Conservation (phyloP, 208 protist genomes). For the Blechomonas ayalai region DNA sequence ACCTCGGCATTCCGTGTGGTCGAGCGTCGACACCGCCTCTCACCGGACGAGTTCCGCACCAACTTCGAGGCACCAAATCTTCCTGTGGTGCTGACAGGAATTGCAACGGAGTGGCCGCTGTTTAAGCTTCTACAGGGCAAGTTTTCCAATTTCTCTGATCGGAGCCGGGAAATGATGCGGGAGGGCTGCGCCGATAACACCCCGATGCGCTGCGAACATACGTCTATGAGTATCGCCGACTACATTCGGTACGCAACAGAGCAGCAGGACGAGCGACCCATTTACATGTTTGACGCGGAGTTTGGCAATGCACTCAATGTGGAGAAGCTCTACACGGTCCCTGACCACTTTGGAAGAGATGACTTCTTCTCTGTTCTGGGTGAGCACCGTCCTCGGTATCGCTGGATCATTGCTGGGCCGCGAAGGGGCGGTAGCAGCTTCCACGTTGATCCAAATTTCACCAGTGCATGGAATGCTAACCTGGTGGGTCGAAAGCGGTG, state of each 20-base stretch:
- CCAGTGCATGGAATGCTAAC: conserved; percentile 86
- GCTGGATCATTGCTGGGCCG: conserved; percentile 88
- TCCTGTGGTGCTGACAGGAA: conserved; percentile 67
- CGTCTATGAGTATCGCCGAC: conserved; percentile 74
- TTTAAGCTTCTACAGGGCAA: conserved; percentile 61
- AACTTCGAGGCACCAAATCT: conserved; percentile 59
- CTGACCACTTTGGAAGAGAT: conserved; percentile 65
- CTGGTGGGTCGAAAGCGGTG: conserved; percentile 83
- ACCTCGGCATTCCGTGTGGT: conserved; percentile 60
- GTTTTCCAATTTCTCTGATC: conserved; percentile 50
- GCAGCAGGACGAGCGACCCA: conserved; percentile 80
- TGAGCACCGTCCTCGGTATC: conserved; percentile 62
- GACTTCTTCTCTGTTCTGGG: conserved; percentile 81
- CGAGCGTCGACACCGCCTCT: conserved; percentile 38
- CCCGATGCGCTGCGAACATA: conserved; percentile 83
- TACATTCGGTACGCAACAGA: conserved; percentile 75
- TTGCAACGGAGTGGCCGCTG: conserved; percentile 78
- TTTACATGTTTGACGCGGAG: conserved; percentile 89
- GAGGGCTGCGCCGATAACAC: conserved; percentile 21
- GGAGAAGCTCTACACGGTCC: conserved; percentile 71
- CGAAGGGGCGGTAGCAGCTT: conserved; percentile 77
- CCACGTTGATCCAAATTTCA: conserved; percentile 87
- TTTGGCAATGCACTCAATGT: conserved; percentile 50
- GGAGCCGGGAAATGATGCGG: conserved; percentile 38
- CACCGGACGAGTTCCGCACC: conserved; percentile 55